Evolutionary conservation across 73 alveolate species (phyloP).

Genomic region (Paramecium pentaurelia): DNA sequence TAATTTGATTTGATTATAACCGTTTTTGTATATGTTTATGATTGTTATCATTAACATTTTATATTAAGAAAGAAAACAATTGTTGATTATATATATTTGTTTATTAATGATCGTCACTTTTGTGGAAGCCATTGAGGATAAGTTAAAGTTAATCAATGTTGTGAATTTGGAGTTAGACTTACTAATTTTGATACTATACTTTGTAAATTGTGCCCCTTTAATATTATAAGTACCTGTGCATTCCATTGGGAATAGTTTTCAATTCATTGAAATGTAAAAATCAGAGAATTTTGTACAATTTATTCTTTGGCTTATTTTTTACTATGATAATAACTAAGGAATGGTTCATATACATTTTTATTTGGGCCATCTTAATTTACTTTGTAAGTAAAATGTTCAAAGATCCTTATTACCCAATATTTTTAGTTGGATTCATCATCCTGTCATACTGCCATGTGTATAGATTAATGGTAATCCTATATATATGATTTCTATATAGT

Average conservation of each 20-base stretch:
- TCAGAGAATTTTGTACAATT: not conserved
- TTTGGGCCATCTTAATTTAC: not conserved
- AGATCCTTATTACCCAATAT: not conserved
- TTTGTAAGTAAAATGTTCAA: not conserved
- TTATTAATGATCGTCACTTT: not conserved
- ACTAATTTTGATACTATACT: not conserved
- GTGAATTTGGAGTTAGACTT: not conserved
- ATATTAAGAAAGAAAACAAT: not conserved
- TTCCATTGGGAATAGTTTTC: slow-evolving; percentile 27
- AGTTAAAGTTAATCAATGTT: not conserved
- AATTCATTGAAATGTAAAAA: not conserved
- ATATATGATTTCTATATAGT: not conserved
- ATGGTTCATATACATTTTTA: not conserved
- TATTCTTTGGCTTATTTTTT: slow-evolving; percentile 17
- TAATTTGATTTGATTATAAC: not conserved
- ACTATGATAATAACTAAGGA: not conserved
- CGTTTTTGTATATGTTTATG: not conserved
- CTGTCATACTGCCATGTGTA: not conserved
- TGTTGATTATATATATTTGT: not conserved
- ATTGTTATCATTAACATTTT: not conserved
- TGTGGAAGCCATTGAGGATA: not conserved
- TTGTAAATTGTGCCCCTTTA: not conserved
- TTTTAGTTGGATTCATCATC: not conserved
- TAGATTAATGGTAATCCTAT: not conserved
- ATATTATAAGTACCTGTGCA: not conserved